Evolutionary conservation across 257 asterid species (phyloP), one percentile per base, ranked within the genome.

Genomic region (Pogostemon cablin): DNA sequence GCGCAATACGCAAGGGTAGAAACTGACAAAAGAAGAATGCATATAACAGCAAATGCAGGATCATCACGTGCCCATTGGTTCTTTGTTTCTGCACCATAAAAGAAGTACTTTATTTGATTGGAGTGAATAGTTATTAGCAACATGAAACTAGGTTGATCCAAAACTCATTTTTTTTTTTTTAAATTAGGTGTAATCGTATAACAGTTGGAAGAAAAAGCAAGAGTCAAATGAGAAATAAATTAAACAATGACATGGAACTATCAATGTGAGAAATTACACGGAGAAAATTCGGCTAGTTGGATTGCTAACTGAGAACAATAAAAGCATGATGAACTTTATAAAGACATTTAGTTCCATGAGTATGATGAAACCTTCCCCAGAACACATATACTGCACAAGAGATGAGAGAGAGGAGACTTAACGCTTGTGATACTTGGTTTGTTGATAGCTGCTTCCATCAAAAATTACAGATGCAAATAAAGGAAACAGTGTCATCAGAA

Each of bases 41-140:
- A 91, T 82, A 91, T 85, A 68, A 91, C 99, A 73, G 92, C 84
- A 82, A 95, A 95, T 67, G 99, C 99, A 59, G 99, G 99, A 86
- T 95, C 99, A 80, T 95, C 99, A 62, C 99, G 99, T 65, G 99
- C 99, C 99, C 99, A 95, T 78, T 95, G 99, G 74, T 95, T 95
- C 87, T 95, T 95, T 60, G 98, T 95, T 83, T 95, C 99, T 95
- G 91, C 81, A 85, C 64, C 62, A 65, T 39, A 20, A 58, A 59
- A 73, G 58, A 59, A 50, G 48, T 40, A 35, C 32, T 63, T 53
- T n/a, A 50, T 42, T 41, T n/a, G 43, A 43, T 52, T 11, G 38
- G 32, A 20, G n/a, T 60, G 35, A 54, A 8, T 34, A 64, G 60
- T 34, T 11, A 71, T 71, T 60, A 75, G 9, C 69, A 78, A 41